These are phyloP conservation scores for Boletellus deceptivus DNA, from an alignment of 1,284 basidiomycete species.

Conservation along the genomic window DNA sequence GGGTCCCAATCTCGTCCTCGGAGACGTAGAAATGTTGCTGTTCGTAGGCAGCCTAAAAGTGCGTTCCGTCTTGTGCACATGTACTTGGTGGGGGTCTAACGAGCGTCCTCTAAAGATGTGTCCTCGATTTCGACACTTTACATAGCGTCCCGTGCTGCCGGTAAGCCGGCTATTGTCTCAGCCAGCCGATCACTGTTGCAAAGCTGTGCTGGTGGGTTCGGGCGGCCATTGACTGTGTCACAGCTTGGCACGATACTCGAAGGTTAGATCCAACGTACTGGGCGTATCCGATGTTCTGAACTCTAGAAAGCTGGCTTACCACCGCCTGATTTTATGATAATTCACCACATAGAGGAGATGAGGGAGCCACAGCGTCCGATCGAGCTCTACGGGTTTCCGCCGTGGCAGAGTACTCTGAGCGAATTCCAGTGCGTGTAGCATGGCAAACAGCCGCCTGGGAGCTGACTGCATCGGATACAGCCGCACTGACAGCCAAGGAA, in stretches of 20 bases:
- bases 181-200: slow-evolving; percentile 39
- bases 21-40: slow-evolving; percentile 27
- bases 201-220: slow-evolving; percentile 6
- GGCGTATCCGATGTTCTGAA: slow-evolving; percentile 5
- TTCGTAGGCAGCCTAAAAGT: slow-evolving; percentile 26
- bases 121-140: slow-evolving; percentile 38
- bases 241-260: slow-evolving; percentile 54
- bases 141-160: slow-evolving; percentile 47
- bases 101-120: slow-evolving; percentile 5
- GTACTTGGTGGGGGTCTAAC: slow-evolving; percentile 10
- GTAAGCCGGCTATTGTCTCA: slow-evolving; percentile 50
- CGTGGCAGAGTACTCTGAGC: slow-evolving; percentile 74
- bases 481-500: slow-evolving; percentile 17
- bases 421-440: slow-evolving; percentile 63
- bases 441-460: background rate
- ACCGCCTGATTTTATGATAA: slow-evolving; percentile 72
- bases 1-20: slow-evolving; percentile 12
- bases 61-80: slow-evolving; percentile 5
- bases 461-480: slow-evolving; percentile 17
- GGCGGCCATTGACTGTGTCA: slow-evolving; percentile 42
- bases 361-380: slow-evolving; percentile 42
- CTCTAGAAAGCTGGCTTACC: slow-evolving; percentile 47
- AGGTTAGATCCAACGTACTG: slow-evolving; percentile 40
- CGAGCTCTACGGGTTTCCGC: slow-evolving; percentile 72
- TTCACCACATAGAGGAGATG: slow-evolving; percentile 52